Conservation (phyloP, 2,329 filamentous ascomycete species). For the Fusarium floridanum region DNA sequence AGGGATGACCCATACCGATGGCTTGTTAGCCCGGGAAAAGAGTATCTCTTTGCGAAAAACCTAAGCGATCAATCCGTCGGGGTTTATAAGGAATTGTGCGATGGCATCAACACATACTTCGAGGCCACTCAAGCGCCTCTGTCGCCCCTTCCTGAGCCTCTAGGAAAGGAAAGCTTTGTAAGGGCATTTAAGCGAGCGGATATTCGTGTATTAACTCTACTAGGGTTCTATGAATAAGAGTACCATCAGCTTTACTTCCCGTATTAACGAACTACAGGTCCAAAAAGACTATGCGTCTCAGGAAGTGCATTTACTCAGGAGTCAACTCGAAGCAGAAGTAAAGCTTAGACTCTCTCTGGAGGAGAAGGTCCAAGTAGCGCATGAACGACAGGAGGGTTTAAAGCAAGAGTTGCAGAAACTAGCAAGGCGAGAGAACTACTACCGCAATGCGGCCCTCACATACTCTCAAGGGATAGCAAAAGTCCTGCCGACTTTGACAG, state of each 20-base stretch:
- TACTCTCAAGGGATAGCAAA: slow-evolving; percentile 19
- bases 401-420: slow-evolving; percentile 2
- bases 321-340: slow-evolving; percentile 1
- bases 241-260: neutral
- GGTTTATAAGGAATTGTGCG: slow-evolving; percentile 7
- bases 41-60: slow-evolving; percentile 14
- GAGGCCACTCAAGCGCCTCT: neutral
- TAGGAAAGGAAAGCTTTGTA: neutral
- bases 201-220: neutral
- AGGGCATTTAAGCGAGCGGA: neutral
- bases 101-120: slow-evolving; percentile 1
- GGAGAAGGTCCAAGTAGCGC: slow-evolving; percentile 3
- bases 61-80: slow-evolving; percentile 15
- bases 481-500: slow-evolving; percentile 4
- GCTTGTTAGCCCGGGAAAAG: slow-evolving; percentile 9
- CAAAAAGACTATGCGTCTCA: slow-evolving; percentile 7
- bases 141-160: neutral
- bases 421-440: slow-evolving; percentile 10
- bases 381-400: neutral
- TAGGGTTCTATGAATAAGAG: neutral
- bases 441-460: slow-evolving; percentile 10
- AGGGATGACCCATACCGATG: slow-evolving; percentile 14
- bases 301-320: neutral
- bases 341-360: neutral
- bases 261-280: slow-evolving; percentile 4